phyloP scores from a whole-genome alignment of 371 early-diverging fungal species.

The Mucor plumbeus region DNA sequence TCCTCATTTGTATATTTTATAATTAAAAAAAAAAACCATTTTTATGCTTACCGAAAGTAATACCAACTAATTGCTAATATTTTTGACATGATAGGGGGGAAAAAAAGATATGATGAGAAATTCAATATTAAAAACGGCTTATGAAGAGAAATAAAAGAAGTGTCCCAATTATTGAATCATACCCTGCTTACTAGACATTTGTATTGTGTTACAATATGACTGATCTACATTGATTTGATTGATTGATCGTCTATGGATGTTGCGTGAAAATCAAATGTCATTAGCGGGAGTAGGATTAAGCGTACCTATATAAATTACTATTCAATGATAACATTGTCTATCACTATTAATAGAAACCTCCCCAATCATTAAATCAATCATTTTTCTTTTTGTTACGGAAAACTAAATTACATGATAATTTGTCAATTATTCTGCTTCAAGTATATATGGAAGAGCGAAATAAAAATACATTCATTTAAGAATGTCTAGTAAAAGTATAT shows the following conservation, averaged over 20 bases:
- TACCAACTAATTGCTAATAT: background rate
- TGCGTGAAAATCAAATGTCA: background rate
- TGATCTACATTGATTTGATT: conserved; percentile 1
- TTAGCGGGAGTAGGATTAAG: background rate
- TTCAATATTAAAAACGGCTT: too few relatives aligned
- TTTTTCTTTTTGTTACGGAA: too few relatives aligned
- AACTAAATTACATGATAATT: too few relatives aligned
- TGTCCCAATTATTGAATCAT: background rate
- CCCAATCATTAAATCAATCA: too few relatives aligned
- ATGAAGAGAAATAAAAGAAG: background rate
- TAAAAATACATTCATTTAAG: too few relatives aligned
- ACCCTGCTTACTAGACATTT: background rate
- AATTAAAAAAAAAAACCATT: background rate
- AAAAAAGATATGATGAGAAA: background rate
- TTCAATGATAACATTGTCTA: too few relatives aligned
- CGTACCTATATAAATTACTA: background rate
- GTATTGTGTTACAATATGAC: background rate
- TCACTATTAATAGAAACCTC: too few relatives aligned
- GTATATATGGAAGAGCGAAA: too few relatives aligned
- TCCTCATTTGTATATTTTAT: background rate
- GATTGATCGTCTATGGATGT: background rate
- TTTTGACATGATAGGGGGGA: background rate
- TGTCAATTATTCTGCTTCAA: too few relatives aligned
- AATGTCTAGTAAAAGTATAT: too few relatives aligned
- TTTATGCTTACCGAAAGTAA: background rate